Conservation (phyloP, 768 basidiomycete genomes). For the Saitozyma podzolica region DNA sequence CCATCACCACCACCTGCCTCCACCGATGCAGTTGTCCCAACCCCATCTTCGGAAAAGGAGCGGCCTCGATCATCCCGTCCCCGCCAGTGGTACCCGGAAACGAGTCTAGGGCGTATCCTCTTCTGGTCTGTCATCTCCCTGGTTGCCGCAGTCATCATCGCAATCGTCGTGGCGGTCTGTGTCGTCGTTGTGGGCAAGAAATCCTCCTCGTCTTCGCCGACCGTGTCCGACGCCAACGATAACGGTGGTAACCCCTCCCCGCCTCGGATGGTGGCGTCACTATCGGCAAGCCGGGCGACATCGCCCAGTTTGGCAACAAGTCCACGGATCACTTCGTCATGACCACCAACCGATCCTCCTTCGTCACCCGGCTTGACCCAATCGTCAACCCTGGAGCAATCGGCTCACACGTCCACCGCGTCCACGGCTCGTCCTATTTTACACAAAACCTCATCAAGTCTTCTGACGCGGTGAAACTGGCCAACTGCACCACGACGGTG, state of each 20-base stretch:
- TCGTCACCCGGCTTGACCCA: slow-evolving; percentile 30
- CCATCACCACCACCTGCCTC: too few species aligned
- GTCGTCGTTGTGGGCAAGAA: background rate
- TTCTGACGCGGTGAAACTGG: slow-evolving; percentile 19
- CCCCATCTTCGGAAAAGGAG: too few species aligned
- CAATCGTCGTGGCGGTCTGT: background rate
- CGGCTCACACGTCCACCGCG: slow-evolving; percentile 21
- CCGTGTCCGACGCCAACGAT: background rate
- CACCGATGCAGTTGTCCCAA: too few species aligned
- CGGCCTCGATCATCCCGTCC: too few species aligned
- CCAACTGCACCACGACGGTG: slow-evolving; percentile 18
- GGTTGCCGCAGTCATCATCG: background rate
- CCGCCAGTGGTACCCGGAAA: background rate
- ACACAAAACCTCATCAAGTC: slow-evolving; percentile 24
- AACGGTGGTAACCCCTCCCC: slow-evolving; percentile 20
- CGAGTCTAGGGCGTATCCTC: background rate
- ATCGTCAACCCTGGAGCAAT: slow-evolving; percentile 26
- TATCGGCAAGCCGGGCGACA: slow-evolving; percentile 22
- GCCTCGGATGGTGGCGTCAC: slow-evolving; percentile 17
- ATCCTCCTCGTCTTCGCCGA: too few species aligned
- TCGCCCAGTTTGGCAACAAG: slow-evolving; percentile 20
- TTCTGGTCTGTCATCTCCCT: background rate
- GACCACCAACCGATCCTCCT: slow-evolving; percentile 21
- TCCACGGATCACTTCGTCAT: slow-evolving; percentile 33
- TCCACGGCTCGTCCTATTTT: slow-evolving; percentile 23